phyloP scores from a whole-genome alignment of 441 rosid genomes.

The Theobroma grandiflorum region DNA sequence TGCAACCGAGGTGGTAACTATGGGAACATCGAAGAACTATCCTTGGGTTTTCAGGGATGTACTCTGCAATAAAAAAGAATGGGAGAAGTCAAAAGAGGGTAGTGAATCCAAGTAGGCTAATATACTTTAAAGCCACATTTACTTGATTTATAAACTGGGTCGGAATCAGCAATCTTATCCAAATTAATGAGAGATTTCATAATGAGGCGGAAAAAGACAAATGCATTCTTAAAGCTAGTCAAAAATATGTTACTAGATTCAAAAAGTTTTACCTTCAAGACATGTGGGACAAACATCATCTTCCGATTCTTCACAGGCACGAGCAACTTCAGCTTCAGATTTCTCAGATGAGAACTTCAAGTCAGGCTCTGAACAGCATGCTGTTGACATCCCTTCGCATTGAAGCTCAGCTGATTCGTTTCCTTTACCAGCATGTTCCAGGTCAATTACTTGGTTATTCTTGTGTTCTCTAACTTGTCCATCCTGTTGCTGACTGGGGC shows the following conservation, averaged over 20 bases:
- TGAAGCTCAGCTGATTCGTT: neutral
- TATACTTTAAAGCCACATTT: neutral
- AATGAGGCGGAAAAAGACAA: no score
- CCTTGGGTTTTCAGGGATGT: slow-evolving; percentile 56
- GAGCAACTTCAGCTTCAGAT: slow-evolving; percentile 6
- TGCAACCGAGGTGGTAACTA: slow-evolving; percentile 61
- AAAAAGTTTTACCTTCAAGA: slow-evolving; percentile 49
- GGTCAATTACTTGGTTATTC: neutral
- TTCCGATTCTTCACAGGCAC: slow-evolving; percentile 20
- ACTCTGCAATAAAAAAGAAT: slow-evolving; percentile 39
- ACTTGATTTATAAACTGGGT: neutral
- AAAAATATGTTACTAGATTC: neutral
- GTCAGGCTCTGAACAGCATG: neutral
- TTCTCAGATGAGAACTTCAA: neutral
- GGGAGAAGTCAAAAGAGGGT: neutral
- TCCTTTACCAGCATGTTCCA: neutral
- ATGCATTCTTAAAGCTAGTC: neutral
- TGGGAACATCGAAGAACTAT: slow-evolving; percentile 53
- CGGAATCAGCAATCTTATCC: neutral
- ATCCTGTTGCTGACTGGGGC: slow-evolving; percentile 4
- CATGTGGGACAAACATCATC: slow-evolving; percentile 62
- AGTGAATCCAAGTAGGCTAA: neutral
- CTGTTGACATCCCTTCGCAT: neutral
- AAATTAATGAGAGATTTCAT: no score
- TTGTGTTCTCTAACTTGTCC: neutral